Evolutionary conservation across 768 basidiomycete species (phyloP), one percentile per base, ranked within the genome.

Genomic region (Panellus pusillus): DNA sequence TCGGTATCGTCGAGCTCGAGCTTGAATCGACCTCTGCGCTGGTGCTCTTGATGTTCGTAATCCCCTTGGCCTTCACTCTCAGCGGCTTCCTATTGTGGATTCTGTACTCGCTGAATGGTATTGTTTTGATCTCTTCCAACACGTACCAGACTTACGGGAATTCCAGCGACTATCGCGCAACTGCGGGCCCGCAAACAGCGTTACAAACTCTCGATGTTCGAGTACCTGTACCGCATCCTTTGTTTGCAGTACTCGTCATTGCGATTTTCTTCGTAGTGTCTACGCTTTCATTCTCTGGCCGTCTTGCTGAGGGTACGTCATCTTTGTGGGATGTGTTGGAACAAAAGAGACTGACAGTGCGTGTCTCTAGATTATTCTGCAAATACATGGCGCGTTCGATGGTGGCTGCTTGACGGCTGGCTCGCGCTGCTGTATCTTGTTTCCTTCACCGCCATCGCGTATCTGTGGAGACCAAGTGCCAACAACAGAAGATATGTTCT

Each of bases 361-460:
- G 24, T 15, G 31, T 49, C 18, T 35, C 4, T 50, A 94, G 93
- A 96, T 67, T 98, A 95, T 66, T 90, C 93, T 14, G 89, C 93
- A 6, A 89, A 86, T 56, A 87, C 91, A 15, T 98, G 94, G 94
- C 81, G 78, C 54, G 78, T 82, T 50, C 86, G 95, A 44, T 99
- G 97, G 97, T 93, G 93, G 89, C 76, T 99, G 6, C 79, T 99
- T 38, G 97, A 99, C 64, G 97, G 95, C 15, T 98, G 93, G 79
- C 79, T 98, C 41, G 85, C 91, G 1, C 78, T 95, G 42, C 83
- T 98, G 20, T 98, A 96, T 68, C 80, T 97, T 42, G 72, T 78
- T 27, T 84, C 87, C 31, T 98, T 98, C 69, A 72, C 75, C 55
- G 74, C 81, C 9, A 93, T 98, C 57, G 84, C 91, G 2, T 97